These are phyloP conservation scores for Ophiostoma australiae DNA, from an alignment of 2,329 filamentous ascomycete species.

Conservation along the genomic window DNA sequence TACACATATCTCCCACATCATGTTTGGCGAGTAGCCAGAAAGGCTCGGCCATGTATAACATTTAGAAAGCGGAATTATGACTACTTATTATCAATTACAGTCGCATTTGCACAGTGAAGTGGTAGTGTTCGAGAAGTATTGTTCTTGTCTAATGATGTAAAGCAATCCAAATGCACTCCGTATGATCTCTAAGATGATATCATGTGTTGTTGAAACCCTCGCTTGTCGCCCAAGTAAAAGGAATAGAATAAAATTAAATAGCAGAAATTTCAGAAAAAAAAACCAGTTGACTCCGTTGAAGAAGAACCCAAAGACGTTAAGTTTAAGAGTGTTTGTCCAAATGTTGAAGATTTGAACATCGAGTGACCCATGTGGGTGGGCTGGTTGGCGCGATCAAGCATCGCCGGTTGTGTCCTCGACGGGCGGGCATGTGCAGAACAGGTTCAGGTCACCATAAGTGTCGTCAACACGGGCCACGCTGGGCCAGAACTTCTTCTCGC, in stretches of 20 bases:
- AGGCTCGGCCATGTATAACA: slow-evolving; percentile 18
- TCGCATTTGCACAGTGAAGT: background rate
- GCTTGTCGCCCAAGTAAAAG: background rate
- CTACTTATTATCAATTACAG: background rate
- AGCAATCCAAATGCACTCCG: background rate
- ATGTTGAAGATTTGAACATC: background rate
- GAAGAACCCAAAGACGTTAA: slow-evolving; percentile 21
- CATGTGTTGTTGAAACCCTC: slow-evolving; percentile 25
- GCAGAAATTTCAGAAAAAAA: background rate
- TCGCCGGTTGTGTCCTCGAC: slow-evolving; percentile 58
- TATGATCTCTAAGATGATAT: slow-evolving; percentile 6
- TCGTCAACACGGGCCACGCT: slow-evolving; percentile 82
- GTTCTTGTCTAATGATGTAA: background rate
- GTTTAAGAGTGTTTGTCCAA: background rate
- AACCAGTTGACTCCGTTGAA: background rate
- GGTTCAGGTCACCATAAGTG: slow-evolving; percentile 82
- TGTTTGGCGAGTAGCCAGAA: background rate
- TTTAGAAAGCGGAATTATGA: slow-evolving; percentile 2
- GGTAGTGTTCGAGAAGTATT: background rate
- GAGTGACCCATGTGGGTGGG: background rate
- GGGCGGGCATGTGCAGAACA: slow-evolving; percentile 91
- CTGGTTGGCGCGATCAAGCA: background rate
- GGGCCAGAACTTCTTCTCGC: slow-evolving; percentile 98
- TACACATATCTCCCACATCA: slow-evolving; percentile 18
- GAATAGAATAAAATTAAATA: background rate